phyloP scores from a whole-genome alignment of 2,329 filamentous ascomycete genomes.

The Apiospora saccharicola region DNA sequence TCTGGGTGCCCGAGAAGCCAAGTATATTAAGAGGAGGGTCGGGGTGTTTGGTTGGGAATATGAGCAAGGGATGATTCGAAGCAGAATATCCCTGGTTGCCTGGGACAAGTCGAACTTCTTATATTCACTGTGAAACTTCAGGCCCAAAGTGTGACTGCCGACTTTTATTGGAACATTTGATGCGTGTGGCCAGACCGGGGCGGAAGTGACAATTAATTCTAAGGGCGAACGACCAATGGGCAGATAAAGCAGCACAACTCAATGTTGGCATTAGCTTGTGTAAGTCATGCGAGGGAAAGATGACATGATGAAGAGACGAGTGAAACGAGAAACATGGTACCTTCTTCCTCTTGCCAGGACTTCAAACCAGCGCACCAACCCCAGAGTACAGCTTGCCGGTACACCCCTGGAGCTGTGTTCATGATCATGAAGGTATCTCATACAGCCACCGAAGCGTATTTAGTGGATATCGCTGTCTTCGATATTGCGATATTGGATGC shows the following conservation, averaged over 20 bases:
- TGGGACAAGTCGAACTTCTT: background rate
- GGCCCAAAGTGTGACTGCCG: background rate
- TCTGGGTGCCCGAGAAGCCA: background rate
- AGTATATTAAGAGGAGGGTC: background rate
- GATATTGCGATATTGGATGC: background rate
- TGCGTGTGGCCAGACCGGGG: background rate
- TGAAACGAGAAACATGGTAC: conserved; percentile 31
- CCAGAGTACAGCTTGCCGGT: conserved; percentile 26
- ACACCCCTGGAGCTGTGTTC: background rate
- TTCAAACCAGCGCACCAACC: conserved; percentile 22
- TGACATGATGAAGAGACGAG: conserved; percentile 8
- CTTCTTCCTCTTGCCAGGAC: conserved; percentile 26
- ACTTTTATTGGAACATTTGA: background rate
- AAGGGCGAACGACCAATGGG: background rate
- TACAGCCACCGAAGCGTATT: conserved; percentile 36
- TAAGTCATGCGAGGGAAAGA: background rate
- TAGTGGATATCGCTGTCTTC: conserved; percentile 35
- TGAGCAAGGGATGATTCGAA: background rate
- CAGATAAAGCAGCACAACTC: background rate
- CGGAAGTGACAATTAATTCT: too few species aligned
- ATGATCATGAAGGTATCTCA: conserved; percentile 34
- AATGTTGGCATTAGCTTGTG: background rate
- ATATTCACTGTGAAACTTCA: background rate
- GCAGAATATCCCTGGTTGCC: background rate
- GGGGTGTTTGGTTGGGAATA: background rate